Percentiles rank a stretch among this genome's conserved stretches.
These are phyloP conservation scores for Penicillium digitatum DNA, from an alignment of 2,329 filamentous ascomycete genomes.

Conservation along the genomic window DNA sequence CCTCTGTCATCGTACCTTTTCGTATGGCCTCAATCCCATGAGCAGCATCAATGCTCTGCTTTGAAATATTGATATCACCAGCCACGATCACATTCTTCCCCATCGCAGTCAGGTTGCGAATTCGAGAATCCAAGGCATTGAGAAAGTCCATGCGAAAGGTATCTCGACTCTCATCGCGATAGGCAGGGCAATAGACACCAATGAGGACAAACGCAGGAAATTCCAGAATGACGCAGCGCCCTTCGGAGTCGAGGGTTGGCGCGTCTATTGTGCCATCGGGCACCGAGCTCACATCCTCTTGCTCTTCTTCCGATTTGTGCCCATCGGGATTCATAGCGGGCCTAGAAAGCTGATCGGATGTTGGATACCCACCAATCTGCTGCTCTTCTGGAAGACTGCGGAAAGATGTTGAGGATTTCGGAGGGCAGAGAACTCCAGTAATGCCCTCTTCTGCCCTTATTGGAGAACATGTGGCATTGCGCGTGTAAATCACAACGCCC, in stretches of 20 bases:
- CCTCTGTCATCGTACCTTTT: slow-evolving; percentile 63
- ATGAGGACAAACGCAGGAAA: slow-evolving; percentile 93
- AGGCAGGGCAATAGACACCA: slow-evolving; percentile 87
- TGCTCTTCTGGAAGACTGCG: slow-evolving; percentile 68
- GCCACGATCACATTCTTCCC: slow-evolving; percentile 83
- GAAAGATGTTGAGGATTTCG: slow-evolving; percentile 67
- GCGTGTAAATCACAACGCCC: slow-evolving; percentile 90
- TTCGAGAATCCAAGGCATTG: slow-evolving; percentile 71
- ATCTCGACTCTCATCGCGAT: slow-evolving; percentile 76
- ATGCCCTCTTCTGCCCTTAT: slow-evolving; percentile 93
- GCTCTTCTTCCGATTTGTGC: slow-evolving; percentile 2
- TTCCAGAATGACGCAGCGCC: slow-evolving; percentile 83
- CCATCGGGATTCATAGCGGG: neutral
- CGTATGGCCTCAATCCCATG: slow-evolving; percentile 66
- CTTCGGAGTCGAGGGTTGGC: slow-evolving; percentile 76
- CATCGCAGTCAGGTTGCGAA: slow-evolving; percentile 74
- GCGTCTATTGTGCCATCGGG: slow-evolving; percentile 61
- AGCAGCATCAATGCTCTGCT: slow-evolving; percentile 69
- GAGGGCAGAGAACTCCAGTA: slow-evolving; percentile 71
- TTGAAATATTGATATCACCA: slow-evolving; percentile 81
- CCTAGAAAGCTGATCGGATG: slow-evolving; percentile 56
- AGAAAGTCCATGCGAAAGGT: slow-evolving; percentile 79
- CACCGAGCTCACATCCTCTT: neutral
- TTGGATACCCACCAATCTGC: slow-evolving; percentile 86
- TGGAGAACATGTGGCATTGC: slow-evolving; percentile 78